Evolutionary conservation across 2,329 filamentous ascomycete genomes (phyloP).

Genomic region (Xylariaceae sp.): DNA sequence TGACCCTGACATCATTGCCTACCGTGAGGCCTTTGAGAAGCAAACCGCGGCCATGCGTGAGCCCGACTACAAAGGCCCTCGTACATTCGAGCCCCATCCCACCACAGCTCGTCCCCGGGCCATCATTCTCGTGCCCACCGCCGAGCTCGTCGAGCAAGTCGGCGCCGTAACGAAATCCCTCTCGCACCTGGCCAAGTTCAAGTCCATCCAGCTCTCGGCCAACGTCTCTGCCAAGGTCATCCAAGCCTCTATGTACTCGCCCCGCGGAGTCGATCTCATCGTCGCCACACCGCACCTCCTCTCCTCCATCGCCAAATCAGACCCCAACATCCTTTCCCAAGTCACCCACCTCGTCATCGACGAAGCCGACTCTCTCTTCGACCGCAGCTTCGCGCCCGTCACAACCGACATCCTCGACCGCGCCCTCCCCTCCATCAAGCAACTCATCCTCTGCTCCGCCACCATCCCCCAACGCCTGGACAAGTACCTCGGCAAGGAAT

Average conservation of each 20-base stretch:
- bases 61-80: conserved; percentile 53
- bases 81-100: conserved; percentile 63
- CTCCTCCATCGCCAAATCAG: conserved; percentile 77
- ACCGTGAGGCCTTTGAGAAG: conserved; percentile 50
- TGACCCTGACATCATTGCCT: conserved; percentile 54
- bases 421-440: conserved; percentile 71
- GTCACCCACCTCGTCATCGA: conserved; percentile 86
- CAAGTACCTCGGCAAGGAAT: conserved; percentile 72
- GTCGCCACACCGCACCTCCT: conserved; percentile 87
- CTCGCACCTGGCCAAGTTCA: conserved; percentile 82
- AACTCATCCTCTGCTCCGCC: conserved; percentile 88
- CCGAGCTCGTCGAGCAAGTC: conserved; percentile 87
- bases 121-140: conserved; percentile 83
- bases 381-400: conserved; percentile 81
- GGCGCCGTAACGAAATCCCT: conserved; percentile 73
- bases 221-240: conserved; percentile 73
- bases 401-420: conserved; percentile 81
- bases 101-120: conserved; percentile 74
- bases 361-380: conserved; percentile 92
- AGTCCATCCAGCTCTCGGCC: conserved; percentile 75
- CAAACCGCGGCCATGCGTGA: conserved; percentile 53
- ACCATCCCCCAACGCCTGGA: conserved; percentile 91
- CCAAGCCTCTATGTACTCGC: conserved; percentile 75
- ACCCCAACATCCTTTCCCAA: conserved; percentile 88
- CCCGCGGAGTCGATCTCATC: conserved; percentile 75